Percentiles rank a stretch among this genome's conserved stretches.
Evolutionary conservation across 768 basidiomycete species (phyloP).

Genomic region (Mycena epipterygia): DNA sequence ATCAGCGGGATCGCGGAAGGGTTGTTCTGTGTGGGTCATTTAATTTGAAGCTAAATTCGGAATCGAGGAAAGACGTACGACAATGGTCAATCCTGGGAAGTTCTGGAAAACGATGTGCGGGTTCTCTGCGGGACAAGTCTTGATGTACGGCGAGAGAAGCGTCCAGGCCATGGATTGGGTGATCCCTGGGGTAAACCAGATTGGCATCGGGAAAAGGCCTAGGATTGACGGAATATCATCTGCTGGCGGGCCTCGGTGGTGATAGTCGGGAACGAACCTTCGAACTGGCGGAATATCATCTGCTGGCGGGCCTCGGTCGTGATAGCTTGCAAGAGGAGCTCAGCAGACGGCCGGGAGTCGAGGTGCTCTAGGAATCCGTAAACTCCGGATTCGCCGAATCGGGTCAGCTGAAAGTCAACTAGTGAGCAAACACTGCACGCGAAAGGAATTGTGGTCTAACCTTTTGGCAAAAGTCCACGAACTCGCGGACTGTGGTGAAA

Average conservation of each 20-base stretch:
- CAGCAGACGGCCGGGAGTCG: constrained; percentile 66
- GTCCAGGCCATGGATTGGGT: constrained; percentile 77
- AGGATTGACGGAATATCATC: constrained; percentile 74
- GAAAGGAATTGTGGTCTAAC: constrained; percentile 35
- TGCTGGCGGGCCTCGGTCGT: constrained; percentile 76
- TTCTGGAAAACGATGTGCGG: constrained; percentile 64
- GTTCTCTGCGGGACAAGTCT: constrained; percentile 66
- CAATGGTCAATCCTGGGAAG: constrained; percentile 69
- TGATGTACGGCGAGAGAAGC: constrained; percentile 65
- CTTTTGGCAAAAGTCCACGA: constrained; percentile 72
- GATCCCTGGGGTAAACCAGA: constrained; percentile 67
- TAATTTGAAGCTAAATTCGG: background rate
- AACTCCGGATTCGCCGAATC: constrained; percentile 70
- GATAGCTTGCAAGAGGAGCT: constrained; percentile 68
- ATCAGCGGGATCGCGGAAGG: constrained; percentile 44
- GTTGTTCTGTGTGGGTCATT: constrained; percentile 43
- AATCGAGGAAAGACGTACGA: constrained; percentile 46
- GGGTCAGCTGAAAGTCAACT: constrained; percentile 51
- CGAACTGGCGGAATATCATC: constrained; percentile 74
- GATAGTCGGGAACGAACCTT: constrained; percentile 68
- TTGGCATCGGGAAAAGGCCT: constrained; percentile 72
- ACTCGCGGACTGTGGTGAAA: constrained; percentile 69
- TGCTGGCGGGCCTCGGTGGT: constrained; percentile 76
- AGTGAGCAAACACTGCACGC: background rate
- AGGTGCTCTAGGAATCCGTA: constrained; percentile 78